phyloP scores from a whole-genome alignment of 2,329 filamentous ascomycete genomes.

The Decorospora gaudefroyi region DNA sequence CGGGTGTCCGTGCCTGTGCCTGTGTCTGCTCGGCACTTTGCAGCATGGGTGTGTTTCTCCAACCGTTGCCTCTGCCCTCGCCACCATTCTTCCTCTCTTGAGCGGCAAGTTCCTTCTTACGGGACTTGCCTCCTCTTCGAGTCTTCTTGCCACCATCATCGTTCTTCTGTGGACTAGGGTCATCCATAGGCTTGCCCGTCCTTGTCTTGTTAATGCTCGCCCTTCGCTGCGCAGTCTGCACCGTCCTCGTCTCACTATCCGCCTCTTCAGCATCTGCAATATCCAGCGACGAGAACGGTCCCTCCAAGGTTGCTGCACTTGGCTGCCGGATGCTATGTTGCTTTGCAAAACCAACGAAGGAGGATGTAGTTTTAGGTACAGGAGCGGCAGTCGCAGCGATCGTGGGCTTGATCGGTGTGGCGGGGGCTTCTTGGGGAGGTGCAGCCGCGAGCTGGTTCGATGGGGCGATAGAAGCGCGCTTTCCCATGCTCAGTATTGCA shows the following conservation, averaged over 20 bases:
- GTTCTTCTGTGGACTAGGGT: constrained; percentile 35
- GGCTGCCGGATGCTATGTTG: constrained; percentile 40
- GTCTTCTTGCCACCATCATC: constrained; percentile 53
- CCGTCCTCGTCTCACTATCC: constrained; percentile 42
- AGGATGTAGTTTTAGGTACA: constrained; percentile 45
- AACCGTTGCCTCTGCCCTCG: constrained; percentile 63
- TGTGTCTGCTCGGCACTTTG: constrained; percentile 59
- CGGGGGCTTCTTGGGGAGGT: constrained; percentile 46
- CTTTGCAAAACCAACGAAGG: constrained; percentile 45
- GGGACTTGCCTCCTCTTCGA: constrained; percentile 51
- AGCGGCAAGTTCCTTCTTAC: constrained; percentile 52
- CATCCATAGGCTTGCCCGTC: constrained; percentile 50
- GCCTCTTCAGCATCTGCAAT: constrained; percentile 48
- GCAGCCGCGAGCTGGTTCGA: constrained; percentile 26
- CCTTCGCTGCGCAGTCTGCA: constrained; percentile 35
- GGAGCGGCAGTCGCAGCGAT: constrained; percentile 42
- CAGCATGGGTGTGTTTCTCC: constrained; percentile 69
- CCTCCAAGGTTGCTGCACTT: constrained; percentile 47
- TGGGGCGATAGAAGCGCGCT: constrained; percentile 38
- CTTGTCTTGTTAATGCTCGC: constrained; percentile 49
- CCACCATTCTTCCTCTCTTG: constrained; percentile 46
- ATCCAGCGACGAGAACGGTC: constrained; percentile 48
- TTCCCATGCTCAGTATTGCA: constrained; percentile 73
- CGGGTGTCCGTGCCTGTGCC: constrained; percentile 37
- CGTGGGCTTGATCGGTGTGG: constrained; percentile 52